A percentile compares a stretch with the other conserved stretches of the same genome.
Conservation (phyloP, 2,329 filamentous ascomycete species). For the Lasiodiplodia sp. region DNA sequence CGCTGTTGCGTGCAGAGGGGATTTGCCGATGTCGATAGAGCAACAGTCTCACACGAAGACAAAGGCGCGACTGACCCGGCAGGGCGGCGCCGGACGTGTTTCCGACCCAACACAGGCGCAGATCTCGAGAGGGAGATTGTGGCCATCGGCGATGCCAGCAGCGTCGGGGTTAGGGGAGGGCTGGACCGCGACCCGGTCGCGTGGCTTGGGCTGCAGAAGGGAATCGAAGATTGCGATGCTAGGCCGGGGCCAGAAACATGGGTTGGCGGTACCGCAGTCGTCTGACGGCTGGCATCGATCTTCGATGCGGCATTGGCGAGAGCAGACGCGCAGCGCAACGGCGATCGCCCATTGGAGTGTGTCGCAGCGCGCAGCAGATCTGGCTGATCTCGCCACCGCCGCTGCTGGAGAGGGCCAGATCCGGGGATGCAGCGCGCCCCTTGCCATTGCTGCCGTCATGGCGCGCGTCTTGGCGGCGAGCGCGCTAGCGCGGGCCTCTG, state of each 20-base stretch:
- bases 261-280: neutral
- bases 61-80: neutral
- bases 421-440: constrained; percentile 2
- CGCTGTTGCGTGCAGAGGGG: neutral
- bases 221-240: constrained; percentile 26
- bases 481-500: constrained; percentile 17
- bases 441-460: neutral
- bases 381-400: constrained; percentile 17
- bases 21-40: neutral
- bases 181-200: constrained; percentile 14
- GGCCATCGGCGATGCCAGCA: constrained; percentile 12
- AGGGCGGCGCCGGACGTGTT: no score
- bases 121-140: constrained; percentile 1
- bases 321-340: constrained; percentile 1
- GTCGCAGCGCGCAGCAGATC: constrained; percentile 10
- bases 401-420: neutral
- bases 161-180: constrained; percentile 16
- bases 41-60: neutral
- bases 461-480: neutral
- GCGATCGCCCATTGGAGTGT: neutral
- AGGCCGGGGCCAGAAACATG: constrained; percentile 18
- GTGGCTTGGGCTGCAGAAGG: constrained; percentile 3
- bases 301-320: constrained; percentile 4
- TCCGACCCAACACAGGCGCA: no score
- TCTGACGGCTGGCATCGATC: neutral